phyloP scores from a whole-genome alignment of 208 protist genomes.

The Acanthamoeba rhysodes region DNA sequence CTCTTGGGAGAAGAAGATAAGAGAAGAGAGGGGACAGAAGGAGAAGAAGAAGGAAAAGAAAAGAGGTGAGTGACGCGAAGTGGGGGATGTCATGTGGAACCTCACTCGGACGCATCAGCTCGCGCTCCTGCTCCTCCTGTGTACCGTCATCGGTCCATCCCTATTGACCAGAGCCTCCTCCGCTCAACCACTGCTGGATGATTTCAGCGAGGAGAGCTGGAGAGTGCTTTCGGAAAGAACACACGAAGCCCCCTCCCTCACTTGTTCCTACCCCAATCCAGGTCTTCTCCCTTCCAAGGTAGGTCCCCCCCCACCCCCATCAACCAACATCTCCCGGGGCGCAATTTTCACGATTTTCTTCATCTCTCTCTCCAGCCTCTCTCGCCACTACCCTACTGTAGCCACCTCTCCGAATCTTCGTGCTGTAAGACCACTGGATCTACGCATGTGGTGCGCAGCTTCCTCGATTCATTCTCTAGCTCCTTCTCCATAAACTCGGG shows the following conservation, averaged over 20 bases:
- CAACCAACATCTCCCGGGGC: not conserved
- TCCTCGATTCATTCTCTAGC: not conserved
- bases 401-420: not conserved
- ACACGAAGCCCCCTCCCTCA: not conserved
- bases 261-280: not conserved
- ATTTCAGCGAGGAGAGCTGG: not conserved
- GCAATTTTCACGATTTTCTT: not conserved
- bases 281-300: not conserved
- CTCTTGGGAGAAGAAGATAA: not conserved
- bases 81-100: slow-evolving; percentile 67
- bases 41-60: slow-evolving; percentile 4
- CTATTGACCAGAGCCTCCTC: not conserved
- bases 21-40: not conserved
- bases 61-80: not conserved
- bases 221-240: not conserved
- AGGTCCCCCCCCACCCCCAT: not conserved
- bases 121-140: slow-evolving; percentile 11
- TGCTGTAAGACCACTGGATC: slow-evolving; percentile 27
- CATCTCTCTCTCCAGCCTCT: not conserved
- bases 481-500: not conserved
- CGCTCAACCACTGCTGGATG: not conserved
- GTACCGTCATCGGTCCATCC: not conserved
- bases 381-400: slow-evolving; percentile 39
- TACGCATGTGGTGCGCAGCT: not conserved
- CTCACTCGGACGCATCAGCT: not conserved